A percentile compares a stretch with the other conserved stretches of the same genome.
Conservation (phyloP, 257 asterid species). For the Capsicum chinense region DNA sequence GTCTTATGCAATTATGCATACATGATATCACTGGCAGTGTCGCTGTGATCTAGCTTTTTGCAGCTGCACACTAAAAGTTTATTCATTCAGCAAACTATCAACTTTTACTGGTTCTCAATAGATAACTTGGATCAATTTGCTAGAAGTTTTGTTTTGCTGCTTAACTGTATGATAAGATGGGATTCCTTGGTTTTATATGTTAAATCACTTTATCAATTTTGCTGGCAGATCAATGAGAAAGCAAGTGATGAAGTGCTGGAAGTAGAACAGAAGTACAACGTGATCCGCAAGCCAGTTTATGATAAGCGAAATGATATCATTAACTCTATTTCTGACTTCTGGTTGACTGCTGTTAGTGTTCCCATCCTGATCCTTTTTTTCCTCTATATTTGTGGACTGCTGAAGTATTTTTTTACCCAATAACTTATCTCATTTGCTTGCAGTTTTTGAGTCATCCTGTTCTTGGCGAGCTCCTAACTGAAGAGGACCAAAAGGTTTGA, state of each 20-base stretch:
- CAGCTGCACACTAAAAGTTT: background rate
- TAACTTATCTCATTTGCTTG: constrained; percentile 33
- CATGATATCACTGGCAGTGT: background rate
- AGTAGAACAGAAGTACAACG: constrained; percentile 89
- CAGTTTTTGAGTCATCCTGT: constrained; percentile 97
- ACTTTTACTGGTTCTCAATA: background rate
- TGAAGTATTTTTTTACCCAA: background rate
- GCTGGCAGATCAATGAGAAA: constrained; percentile 89
- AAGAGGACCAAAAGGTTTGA: constrained; percentile 67
- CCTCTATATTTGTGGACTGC: background rate
- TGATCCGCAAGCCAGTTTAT: constrained; percentile 85
- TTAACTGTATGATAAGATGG: constrained; percentile 23
- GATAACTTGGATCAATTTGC: constrained; percentile 9
- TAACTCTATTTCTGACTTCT: constrained; percentile 86
- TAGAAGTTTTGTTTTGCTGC: background rate
- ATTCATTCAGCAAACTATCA: background rate
- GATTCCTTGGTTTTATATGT: constrained; percentile 18
- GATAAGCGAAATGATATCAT: constrained; percentile 78
- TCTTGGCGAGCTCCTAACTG: constrained; percentile 81
- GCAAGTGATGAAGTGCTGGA: constrained; percentile 94
- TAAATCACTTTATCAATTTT: constrained; percentile 16
- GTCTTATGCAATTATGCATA: background rate
- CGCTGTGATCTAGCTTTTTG: background rate
- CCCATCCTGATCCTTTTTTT: constrained; percentile 21
- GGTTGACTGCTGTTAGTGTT: constrained; percentile 93